These are phyloP conservation scores for Xylaria acuta DNA, from an alignment of 495 filamentous ascomycete species.

Conservation along the genomic window DNA sequence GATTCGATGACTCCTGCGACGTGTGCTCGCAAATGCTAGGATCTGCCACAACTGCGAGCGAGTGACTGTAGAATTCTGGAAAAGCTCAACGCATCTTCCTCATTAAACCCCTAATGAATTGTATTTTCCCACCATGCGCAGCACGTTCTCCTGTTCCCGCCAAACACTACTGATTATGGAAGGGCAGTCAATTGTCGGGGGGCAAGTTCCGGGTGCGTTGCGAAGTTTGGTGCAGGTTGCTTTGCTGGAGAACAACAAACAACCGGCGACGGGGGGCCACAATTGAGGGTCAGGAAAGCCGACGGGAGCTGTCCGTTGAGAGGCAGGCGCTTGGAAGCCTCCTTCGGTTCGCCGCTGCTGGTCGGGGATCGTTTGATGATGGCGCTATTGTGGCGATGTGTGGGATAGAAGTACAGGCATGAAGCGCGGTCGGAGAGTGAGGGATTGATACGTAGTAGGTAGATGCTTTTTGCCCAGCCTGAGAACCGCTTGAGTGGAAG, in stretches of 20 bases:
- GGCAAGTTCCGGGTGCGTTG: neutral
- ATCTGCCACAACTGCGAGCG: constrained; percentile 28
- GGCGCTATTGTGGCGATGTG: constrained; percentile 14
- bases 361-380: neutral
- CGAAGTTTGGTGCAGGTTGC: neutral
- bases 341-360: neutral
- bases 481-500: constrained; percentile 6
- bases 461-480: constrained; percentile 11
- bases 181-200: constrained; percentile 24
- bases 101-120: constrained; percentile 29
- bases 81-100: constrained; percentile 36
- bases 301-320: neutral
- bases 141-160: constrained; percentile 26
- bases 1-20: constrained; percentile 32
- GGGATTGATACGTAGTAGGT: constrained; percentile 1
- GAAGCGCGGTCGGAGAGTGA: neutral
- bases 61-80: constrained; percentile 31
- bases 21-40: constrained; percentile 32
- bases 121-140: constrained; percentile 30
- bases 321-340: neutral
- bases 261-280: neutral
- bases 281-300: constrained; percentile 1
- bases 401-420: neutral
- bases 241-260: constrained; percentile 7
- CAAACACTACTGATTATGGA: constrained; percentile 30